Evolutionary conservation across 768 basidiomycete genomes (phyloP), one percentile per base, ranked within the genome.

Genomic region (Clitopilus hobsonii): DNA sequence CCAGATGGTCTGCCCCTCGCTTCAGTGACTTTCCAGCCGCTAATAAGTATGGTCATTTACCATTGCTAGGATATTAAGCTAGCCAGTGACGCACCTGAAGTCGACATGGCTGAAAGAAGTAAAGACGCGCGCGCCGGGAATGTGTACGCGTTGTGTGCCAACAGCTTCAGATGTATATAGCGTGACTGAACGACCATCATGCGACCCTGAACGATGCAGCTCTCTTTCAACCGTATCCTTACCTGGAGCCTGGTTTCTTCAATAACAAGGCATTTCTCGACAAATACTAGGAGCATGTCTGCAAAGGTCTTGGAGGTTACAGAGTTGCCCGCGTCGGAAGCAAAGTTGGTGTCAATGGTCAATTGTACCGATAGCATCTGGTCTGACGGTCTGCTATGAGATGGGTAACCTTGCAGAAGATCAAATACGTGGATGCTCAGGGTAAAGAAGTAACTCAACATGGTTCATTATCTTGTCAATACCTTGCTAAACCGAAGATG

Each of bases 351-450:
- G n/a, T 28, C 51, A 26, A n/a, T 50, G 7, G 13, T 25, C 26
- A 5, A 32, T 18, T 24, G 10, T 16, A 7, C 18, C 18, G 16
- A 4, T 11, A 10, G 41, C 18, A 10, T 10, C 11, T 20, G 22
- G 22, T 45, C 41, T 45, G 41, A 45, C 41, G n/a, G 16, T 29
- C 23, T 23, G 30, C 32, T 55, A 25, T 28, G 55, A 95, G 92
- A 73, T 97, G 93, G 89, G 77, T 97, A 52, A 83, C 84, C 7
- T 72, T 97, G 62, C 88, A 89, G 69, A 89, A 86, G 70, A 84
- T 96, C 60, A 79, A 79, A 47, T 98, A 89, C 71, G 68, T 78
- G 53, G 95, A 97, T 73, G 78, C 84, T 59, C 82, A 84, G 11
- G 93, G 94, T 1, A 81, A 74, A 63, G 75, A 89, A 74, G 92